Evolutionary conservation across 2,329 filamentous ascomycete species (phyloP).

Genomic region (Alternaria hordeiaustralica): DNA sequence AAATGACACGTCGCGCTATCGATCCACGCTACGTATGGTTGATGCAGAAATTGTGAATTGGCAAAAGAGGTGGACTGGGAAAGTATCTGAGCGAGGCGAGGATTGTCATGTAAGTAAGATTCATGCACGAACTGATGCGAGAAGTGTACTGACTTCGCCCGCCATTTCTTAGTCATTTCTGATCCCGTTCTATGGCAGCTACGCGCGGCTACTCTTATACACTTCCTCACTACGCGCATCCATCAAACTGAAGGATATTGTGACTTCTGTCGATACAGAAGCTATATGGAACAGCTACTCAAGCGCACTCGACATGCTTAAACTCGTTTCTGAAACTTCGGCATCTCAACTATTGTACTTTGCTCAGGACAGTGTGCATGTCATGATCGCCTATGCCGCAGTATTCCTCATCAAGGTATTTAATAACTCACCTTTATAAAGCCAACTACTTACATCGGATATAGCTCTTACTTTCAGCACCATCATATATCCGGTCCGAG

Average conservation of each 20-base stretch:
- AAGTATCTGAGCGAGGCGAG: neutral
- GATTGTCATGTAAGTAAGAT: slow-evolving; percentile 1
- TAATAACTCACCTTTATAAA: neutral
- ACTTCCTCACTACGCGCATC: slow-evolving; percentile 10
- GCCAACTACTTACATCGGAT: neutral
- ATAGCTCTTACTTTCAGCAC: slow-evolving; percentile 2
- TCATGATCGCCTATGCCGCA: slow-evolving; percentile 18
- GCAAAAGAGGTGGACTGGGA: neutral
- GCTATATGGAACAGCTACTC: slow-evolving; percentile 15
- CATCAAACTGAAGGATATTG: slow-evolving; percentile 1
- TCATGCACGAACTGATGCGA: neutral
- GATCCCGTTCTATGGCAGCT: slow-evolving; percentile 14
- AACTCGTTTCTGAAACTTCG: slow-evolving; percentile 1
- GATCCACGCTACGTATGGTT: neutral
- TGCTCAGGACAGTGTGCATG: slow-evolving; percentile 16
- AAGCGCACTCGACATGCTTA: slow-evolving; percentile 12
- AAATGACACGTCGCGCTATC: neutral
- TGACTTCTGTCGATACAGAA: slow-evolving; percentile 13
- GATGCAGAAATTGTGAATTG: neutral
- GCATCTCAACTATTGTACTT: slow-evolving; percentile 8
- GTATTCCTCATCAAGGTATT: slow-evolving; percentile 19
- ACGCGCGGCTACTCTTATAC: slow-evolving; percentile 11
- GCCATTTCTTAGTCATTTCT: slow-evolving; percentile 1
- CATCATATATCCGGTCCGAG: neutral
- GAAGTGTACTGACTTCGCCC: neutral